Evolutionary conservation across 768 basidiomycete species (phyloP), one percentile per base, ranked within the genome.

Genomic region (Xerocomellus dryophilus): DNA sequence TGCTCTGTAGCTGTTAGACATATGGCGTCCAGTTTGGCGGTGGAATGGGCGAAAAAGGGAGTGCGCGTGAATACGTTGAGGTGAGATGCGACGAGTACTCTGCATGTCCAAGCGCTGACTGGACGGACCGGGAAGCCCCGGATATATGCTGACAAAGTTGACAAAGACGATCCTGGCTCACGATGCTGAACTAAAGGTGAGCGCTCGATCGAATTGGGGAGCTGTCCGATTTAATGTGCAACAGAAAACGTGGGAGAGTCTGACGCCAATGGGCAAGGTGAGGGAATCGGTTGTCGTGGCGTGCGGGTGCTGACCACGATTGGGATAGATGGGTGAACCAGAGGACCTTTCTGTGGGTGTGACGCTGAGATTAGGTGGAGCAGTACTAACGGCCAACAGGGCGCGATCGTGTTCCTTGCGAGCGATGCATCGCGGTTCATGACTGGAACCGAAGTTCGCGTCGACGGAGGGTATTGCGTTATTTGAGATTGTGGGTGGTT

Each of bases 21-120:
- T 66, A 91, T 98, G 91, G 93, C 93, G 12, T 77, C 90, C 2
- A 91, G 88, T 61, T 78, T 98, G 32, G 95, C 89, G 1, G 93
- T 98, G 23, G 96, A 98, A 74, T 98, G 95, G 94, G 96, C 96
- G 0, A 88, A 86, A 69, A 83, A 86, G 59, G 85, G 85, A 43
- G 85, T 95, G 54, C 83, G 93, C 49, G 93, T 96, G 51, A 96
- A 96, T 70, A 76, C 84, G 48, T 66, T 90, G 43, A 90, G 86
- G 87, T 84, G 58, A 48, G 70, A 56, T 32, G 42, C 3, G 9
- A 23, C 7, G 40, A 29, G 18, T 50, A 7, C 32, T n/a, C 38
- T 51, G 14, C 45, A 21, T 1, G 23, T 42, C 15, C 11, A 8
- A 39, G 12, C 12, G 23, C 21, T 51, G 56, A 56, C 40, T 21